A percentile compares a stretch with the other conserved stretches of the same genome.
Evolutionary conservation across 2,329 filamentous ascomycete species (phyloP).

Genomic region (Aspergillus novoparasiticus): DNA sequence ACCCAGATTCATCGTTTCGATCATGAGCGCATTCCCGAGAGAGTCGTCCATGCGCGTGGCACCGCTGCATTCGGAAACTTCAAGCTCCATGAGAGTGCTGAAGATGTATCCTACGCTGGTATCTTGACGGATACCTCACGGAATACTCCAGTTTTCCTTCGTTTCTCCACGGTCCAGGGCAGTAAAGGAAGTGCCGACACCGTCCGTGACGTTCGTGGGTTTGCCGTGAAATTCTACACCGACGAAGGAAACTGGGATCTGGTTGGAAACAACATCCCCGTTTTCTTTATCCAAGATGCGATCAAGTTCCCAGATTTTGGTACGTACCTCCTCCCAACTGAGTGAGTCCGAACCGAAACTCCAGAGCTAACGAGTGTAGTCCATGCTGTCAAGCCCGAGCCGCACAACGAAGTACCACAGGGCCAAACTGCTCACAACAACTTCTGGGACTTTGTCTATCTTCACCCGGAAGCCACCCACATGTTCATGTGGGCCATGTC

Average conservation of each 20-base stretch:
- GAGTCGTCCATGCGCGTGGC: constrained; percentile 68
- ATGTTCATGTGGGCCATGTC: constrained; percentile 39
- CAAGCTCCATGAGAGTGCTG: constrained; percentile 64
- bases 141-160: constrained; percentile 66
- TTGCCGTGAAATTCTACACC: constrained; percentile 77
- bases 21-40: constrained; percentile 70
- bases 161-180: constrained; percentile 78
- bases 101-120: constrained; percentile 64
- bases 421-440: constrained; percentile 55
- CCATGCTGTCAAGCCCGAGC: constrained; percentile 45
- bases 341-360: background rate
- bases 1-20: constrained; percentile 66
- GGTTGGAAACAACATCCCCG: constrained; percentile 45
- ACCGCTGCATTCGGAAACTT: constrained; percentile 68
- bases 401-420: constrained; percentile 51
- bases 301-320: constrained; percentile 44
- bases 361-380: constrained; percentile 17
- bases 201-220: constrained; percentile 80
- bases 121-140: constrained; percentile 69
- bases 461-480: constrained; percentile 37
- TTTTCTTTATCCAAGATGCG: constrained; percentile 47
- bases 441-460: constrained; percentile 48
- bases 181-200: constrained; percentile 77
- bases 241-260: constrained; percentile 71
- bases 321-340: background rate